A percentile compares a stretch with the other conserved stretches of the same genome.
Evolutionary conservation across 2,329 filamentous ascomycete genomes (phyloP).

Genomic region (Hypoxylon sp.): DNA sequence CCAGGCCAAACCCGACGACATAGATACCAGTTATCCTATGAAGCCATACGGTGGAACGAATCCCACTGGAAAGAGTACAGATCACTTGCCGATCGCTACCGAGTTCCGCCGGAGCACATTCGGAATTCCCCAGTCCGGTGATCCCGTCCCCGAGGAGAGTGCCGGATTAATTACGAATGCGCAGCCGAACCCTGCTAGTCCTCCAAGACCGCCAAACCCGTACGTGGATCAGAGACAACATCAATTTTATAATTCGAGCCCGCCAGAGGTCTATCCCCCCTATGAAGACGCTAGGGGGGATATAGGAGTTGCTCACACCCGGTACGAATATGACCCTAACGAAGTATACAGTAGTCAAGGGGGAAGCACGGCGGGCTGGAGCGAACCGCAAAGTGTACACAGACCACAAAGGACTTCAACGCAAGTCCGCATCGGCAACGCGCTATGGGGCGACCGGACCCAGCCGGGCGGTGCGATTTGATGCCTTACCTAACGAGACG

Average conservation of each 20-base stretch:
- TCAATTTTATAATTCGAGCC: slow-evolving; percentile 31
- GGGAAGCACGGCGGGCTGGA: slow-evolving; percentile 42
- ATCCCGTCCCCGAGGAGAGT: slow-evolving; percentile 56
- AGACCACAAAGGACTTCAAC: slow-evolving; percentile 49
- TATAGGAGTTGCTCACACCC: slow-evolving; percentile 41
- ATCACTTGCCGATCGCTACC: slow-evolving; percentile 58
- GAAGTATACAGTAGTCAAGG: slow-evolving; percentile 30
- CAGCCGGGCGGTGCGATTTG: slow-evolving; percentile 32
- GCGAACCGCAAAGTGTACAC: slow-evolving; percentile 25
- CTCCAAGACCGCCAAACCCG: slow-evolving; percentile 37
- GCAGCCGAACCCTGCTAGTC: slow-evolving; percentile 51
- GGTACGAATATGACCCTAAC: slow-evolving; percentile 42
- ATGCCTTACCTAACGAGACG: slow-evolving; percentile 7
- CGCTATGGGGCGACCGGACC: slow-evolving; percentile 53
- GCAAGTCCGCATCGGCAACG: slow-evolving; percentile 54
- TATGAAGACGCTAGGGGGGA: slow-evolving; percentile 50
- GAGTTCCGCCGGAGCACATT: slow-evolving; percentile 57
- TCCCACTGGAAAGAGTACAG: slow-evolving; percentile 55
- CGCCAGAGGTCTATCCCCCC: slow-evolving; percentile 24
- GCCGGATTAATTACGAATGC: slow-evolving; percentile 62
- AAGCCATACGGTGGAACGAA: slow-evolving; percentile 48
- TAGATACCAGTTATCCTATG: slow-evolving; percentile 59
- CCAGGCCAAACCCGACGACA: slow-evolving; percentile 54
- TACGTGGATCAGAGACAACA: slow-evolving; percentile 44
- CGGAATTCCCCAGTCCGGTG: slow-evolving; percentile 44